Evolutionary conservation across 208 protist species (phyloP).

Genomic region (Paratrypanosoma confusum): DNA sequence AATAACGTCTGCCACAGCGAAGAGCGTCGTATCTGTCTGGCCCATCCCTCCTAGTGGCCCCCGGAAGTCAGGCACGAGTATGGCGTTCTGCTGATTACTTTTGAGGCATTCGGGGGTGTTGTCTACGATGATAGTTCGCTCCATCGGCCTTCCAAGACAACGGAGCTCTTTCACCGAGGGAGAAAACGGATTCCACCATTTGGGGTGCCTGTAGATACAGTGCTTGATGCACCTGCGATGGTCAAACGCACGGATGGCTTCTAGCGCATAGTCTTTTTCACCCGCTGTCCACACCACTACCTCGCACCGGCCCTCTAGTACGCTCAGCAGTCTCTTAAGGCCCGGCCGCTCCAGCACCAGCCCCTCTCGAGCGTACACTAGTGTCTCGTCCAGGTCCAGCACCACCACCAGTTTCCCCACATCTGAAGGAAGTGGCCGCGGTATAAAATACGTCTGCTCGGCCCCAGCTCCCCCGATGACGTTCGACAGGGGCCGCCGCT

Average conservation of each 20-base stretch:
- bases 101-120: constrained; percentile 82
- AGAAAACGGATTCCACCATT: constrained; percentile 77
- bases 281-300: constrained; percentile 88
- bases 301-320: constrained; percentile 74
- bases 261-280: constrained; percentile 69
- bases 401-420: too few species aligned
- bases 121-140: constrained; percentile 79
- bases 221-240: constrained; percentile 34
- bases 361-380: constrained; percentile 84
- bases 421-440: too few species aligned
- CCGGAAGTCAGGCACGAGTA: constrained; percentile 81
- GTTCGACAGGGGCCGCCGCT: too few species aligned
- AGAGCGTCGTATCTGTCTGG: constrained; percentile 15
- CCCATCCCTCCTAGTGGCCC: constrained; percentile 14
- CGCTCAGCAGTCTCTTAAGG: constrained; percentile 56
- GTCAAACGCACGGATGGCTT: constrained; percentile 14
- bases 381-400: constrained; percentile 85
- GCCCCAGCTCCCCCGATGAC: too few species aligned
- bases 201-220: constrained; percentile 65
- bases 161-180: constrained; percentile 58
- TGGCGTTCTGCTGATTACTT: constrained; percentile 68
- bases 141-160: constrained; percentile 54
- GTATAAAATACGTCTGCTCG: too few species aligned
- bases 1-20: constrained; percentile 20
- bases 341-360: constrained; percentile 76